Percentiles rank a stretch among this genome's conserved stretches.
These are phyloP conservation scores for Hyaloraphidium curvatum DNA, from an alignment of 192 early-diverging fungal genomes.

Conservation along the genomic window DNA sequence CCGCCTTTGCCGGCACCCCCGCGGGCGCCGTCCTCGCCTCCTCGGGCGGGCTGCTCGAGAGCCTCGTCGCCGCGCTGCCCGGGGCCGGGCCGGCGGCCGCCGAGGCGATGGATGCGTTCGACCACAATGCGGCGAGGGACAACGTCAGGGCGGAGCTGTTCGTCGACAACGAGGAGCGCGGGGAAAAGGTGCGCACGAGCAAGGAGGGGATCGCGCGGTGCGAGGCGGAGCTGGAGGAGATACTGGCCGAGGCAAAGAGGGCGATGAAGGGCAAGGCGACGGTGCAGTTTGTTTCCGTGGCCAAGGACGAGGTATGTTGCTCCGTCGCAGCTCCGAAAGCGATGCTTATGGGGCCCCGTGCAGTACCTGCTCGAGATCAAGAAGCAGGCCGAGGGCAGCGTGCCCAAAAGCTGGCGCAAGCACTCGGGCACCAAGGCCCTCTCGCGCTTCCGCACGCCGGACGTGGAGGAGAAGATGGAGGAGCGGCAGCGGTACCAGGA, in stretches of 20 bases:
- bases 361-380: constrained; percentile 54
- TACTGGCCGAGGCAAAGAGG: constrained; percentile 28
- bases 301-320: constrained; percentile 35
- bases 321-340: neutral
- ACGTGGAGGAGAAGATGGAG: constrained; percentile 28
- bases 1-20: constrained; percentile 8
- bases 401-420: constrained; percentile 55
- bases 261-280: constrained; percentile 19
- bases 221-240: constrained; percentile 29
- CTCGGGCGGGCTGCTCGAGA: constrained; percentile 12
- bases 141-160: constrained; percentile 39
- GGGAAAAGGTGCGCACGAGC: neutral
- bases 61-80: constrained; percentile 18
- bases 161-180: constrained; percentile 9
- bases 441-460: constrained; percentile 45
- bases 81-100: constrained; percentile 14
- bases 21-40: constrained; percentile 5
- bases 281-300: constrained; percentile 38
- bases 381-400: constrained; percentile 24
- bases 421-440: constrained; percentile 39
- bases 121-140: constrained; percentile 21
- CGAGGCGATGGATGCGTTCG: constrained; percentile 20
- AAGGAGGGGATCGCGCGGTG: constrained; percentile 26
- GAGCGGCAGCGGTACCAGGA: constrained; percentile 34
- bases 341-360: neutral